Base-by-base conservation (phyloP, 139 green algal genomes). In the Micromonas pusilla region DNA sequence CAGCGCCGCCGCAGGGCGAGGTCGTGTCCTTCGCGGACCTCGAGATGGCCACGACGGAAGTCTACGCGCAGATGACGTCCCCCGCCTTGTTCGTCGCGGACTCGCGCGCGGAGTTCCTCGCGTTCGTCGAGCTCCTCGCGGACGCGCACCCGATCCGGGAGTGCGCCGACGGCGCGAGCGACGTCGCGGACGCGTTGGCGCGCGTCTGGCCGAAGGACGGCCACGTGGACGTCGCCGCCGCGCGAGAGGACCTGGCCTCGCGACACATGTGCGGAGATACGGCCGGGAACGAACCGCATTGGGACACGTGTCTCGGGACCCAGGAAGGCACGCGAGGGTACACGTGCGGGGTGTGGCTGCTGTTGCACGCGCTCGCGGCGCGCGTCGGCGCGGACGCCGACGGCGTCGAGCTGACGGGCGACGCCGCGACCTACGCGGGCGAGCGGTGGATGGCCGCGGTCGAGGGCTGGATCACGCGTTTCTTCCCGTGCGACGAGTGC, bases 401-500 rank as follows among this genome's bases (percentile, higher is more conserved):
- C 25, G 70, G 20, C 28, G 33, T 34, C 13, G 1, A 6, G 32
- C 28, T 16, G 63, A 25, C 66, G 26, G 19, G 19, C 2, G 66
- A 57, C 31, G 16, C 9, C 9, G 16, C 45, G 45, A 57, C 45
- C n/a, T 57, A 57, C 60, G 60, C 28, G 19, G 34, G 62, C 52
- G 53, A 26, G 6, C 4, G 20, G 52, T 68, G 45, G 16, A 39
- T 78, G 2, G 30, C 25, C 31, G 36, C 68, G 2, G 5, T 75
- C 21, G 33, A 60, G 37, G 52, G 52, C 4, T 78, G 30, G 28
- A 30, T 78, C 21, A n/a, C 26, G 1, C 13, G 52, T 6, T 78
- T 78, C 33, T 78, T 78, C 72, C 30, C 30, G 3, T 78, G 72
- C 62, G 28, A 70, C 1, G 72, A 70, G 19, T 78, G 72, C 28